These are phyloP conservation scores for Trapa incisa DNA, from an alignment of 345 rosid genomes.

Conservation along the genomic window DNA sequence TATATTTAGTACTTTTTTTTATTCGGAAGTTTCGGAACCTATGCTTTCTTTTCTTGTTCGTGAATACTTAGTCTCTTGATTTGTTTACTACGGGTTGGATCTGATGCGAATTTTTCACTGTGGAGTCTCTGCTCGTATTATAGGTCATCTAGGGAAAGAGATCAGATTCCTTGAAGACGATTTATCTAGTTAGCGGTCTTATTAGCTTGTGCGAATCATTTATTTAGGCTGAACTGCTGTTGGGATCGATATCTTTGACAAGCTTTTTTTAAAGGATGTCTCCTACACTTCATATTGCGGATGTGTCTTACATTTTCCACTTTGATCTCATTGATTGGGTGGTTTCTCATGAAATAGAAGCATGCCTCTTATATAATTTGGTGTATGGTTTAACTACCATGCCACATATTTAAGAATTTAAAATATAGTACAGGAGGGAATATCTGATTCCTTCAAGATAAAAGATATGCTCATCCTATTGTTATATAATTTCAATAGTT, in stretches of 20 bases:
- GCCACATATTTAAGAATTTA: not conserved
- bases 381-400: not conserved
- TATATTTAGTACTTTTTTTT: not conserved
- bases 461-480: not conserved
- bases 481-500: too few species aligned
- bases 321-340: not conserved
- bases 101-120: not conserved
- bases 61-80: not conserved
- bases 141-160: not conserved
- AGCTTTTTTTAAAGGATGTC: not conserved
- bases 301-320: not conserved
- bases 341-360: not conserved
- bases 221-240: too few species aligned
- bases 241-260: not conserved
- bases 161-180: not conserved
- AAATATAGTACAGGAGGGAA: not conserved
- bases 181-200: not conserved
- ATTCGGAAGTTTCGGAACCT: not conserved
- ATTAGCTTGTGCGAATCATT: not conserved
- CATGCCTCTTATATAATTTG: not conserved
- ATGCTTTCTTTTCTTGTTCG: not conserved
- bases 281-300: not conserved
- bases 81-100: not conserved
- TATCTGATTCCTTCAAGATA: not conserved
- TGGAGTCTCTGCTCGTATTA: not conserved